Evolutionary conservation across 129 eudicot species (phyloP), one percentile per base, ranked within the genome.

Genomic region (Apium graveolens): DNA sequence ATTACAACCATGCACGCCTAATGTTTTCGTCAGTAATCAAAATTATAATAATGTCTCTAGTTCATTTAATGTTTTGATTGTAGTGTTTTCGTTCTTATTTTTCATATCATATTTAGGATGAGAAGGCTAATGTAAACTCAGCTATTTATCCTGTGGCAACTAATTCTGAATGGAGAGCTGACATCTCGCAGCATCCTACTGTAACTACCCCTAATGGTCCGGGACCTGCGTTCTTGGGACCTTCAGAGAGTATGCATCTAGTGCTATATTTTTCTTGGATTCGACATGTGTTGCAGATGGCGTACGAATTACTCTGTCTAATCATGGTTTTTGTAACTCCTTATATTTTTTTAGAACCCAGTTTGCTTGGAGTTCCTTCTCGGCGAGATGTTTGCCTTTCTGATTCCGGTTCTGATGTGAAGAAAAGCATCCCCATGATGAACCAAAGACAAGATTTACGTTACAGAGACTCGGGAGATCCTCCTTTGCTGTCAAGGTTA

Each of bases 291-390:
- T 73, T 73, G 14, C 7, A 12, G 29, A 70, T 38, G 39, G 65
- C 24, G 21, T 38, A 34, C 24, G 53, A 57, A 65, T 79, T 66
- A 53, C n/a, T 17, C 1, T 65, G 62, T 24, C 51, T 34, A 62
- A 18, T 60, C 53, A 44, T 80, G 26, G 39, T 48, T 20, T 38
- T 46, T 20, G 70, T 24, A 55, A 55, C 44, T 77, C 48, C 45
- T 44, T 24, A 6, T 42, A 68, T 78, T 57, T 17, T 46, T 70
- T 78, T 63, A 92, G 97, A 87, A 86, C 93, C 91, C 75, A 88
- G 97, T 87, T 85, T 94, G 78, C 97, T 89, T 84, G 93, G 93
- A 55, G 87, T 79, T 82, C 93, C 93, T 77, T 79, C 79, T 55
- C 81, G 87, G 76, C 86, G 90, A 77, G 93, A 85, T 73, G 76